These are phyloP conservation scores for Neospora caninum DNA, from an alignment of 169 alveolate genomes.

Conservation along the genomic window DNA sequence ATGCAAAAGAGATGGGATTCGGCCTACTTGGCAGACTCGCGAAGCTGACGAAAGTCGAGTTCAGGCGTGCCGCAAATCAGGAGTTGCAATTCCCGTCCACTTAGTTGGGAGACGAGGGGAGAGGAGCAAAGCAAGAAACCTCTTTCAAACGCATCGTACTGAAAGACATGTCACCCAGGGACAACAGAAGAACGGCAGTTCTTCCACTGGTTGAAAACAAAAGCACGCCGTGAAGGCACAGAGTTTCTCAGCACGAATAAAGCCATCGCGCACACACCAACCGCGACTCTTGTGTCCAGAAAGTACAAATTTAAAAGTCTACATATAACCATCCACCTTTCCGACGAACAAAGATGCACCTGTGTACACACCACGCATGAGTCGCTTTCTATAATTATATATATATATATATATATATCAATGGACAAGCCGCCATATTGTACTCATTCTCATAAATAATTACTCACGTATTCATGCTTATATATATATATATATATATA, in stretches of 20 bases:
- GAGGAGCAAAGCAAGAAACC: slow-evolving; percentile 83
- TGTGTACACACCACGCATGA: too few relatives aligned
- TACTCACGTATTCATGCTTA: neutral
- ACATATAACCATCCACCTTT: too few relatives aligned
- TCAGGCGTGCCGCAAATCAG: slow-evolving; percentile 83
- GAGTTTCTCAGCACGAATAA: too few relatives aligned
- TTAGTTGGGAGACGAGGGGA: slow-evolving; percentile 70
- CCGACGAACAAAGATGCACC: too few relatives aligned
- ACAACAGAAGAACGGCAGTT: neutral
- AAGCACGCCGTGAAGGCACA: too few relatives aligned
- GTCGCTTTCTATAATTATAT: too few relatives aligned
- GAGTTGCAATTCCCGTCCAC: slow-evolving; percentile 83
- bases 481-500: neutral
- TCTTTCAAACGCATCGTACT: slow-evolving; percentile 80
- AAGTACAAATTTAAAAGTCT: too few relatives aligned
- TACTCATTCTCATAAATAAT: neutral
- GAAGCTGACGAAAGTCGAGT: slow-evolving; percentile 83
- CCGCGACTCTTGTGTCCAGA: too few relatives aligned
- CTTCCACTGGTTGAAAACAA: neutral
- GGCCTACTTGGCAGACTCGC: slow-evolving; percentile 73
- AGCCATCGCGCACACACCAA: too few relatives aligned
- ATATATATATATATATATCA: too few relatives aligned
- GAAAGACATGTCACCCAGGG: neutral
- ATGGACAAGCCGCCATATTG: neutral
- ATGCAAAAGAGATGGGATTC: neutral